Percentiles rank a stretch among this genome's conserved stretches.
phyloP scores from a whole-genome alignment of 2,329 filamentous ascomycete genomes.

The Venturia asperata region DNA sequence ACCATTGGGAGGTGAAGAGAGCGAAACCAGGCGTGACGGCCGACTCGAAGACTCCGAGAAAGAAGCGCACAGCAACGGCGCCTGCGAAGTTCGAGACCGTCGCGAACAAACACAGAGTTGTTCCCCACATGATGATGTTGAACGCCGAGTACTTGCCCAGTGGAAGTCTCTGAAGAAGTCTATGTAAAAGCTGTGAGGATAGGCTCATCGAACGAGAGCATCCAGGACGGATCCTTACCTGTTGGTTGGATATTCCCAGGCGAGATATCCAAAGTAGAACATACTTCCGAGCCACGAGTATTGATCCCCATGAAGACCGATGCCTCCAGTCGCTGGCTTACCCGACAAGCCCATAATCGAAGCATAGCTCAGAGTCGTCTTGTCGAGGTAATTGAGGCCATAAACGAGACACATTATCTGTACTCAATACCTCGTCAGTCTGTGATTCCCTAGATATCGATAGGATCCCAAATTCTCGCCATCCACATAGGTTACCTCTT shows the following conservation, averaged over 20 bases:
- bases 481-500: background rate
- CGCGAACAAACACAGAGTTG: conserved; percentile 55
- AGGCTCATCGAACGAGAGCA: too few relatives aligned
- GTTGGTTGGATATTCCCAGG: conserved; percentile 61
- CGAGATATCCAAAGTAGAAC: conserved; percentile 49
- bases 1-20: conserved; percentile 64
- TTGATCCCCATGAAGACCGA: conserved; percentile 42
- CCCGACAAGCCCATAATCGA: conserved; percentile 40
- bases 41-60: conserved; percentile 61
- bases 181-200: background rate
- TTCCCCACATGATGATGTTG: conserved; percentile 59
- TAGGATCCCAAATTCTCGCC: conserved; percentile 5
- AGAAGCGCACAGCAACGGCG: conserved; percentile 58
- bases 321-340: conserved; percentile 32
- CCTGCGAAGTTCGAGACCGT: conserved; percentile 54
- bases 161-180: conserved; percentile 55
- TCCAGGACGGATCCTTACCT: conserved; percentile 26
- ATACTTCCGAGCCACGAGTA: conserved; percentile 47
- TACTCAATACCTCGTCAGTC: conserved; percentile 6
- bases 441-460: background rate
- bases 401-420: conserved; percentile 52
- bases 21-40: conserved; percentile 62
- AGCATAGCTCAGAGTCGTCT: conserved; percentile 49
- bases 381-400: conserved; percentile 56
- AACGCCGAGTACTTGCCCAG: conserved; percentile 59